Evolutionary conservation across 306 rosid species (phyloP), one percentile per base, ranked within the genome.

Genomic region (Quercus berberidifolia): DNA sequence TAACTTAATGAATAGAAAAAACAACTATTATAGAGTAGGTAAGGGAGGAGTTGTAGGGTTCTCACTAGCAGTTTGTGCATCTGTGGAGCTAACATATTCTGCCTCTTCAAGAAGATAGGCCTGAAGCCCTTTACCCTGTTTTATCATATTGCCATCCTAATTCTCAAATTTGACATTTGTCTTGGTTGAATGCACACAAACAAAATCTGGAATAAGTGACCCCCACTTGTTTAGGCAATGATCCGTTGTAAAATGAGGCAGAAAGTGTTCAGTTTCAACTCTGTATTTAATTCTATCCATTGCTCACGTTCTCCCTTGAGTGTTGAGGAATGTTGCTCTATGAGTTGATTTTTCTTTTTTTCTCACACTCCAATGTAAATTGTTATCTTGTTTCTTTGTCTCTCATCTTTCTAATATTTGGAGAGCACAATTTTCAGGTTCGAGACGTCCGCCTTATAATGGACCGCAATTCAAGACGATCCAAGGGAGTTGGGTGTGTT

Each of bases 391-490:
- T 71, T 73, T 82, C 65, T 80, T 80, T 56, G 20, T 71, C 60
- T 71, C 19, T n/a, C 58, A 26, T 63, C 67, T 77, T 35, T 23
- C 49, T 62, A 35, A 75, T 60, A 41, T 62, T 20, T 75, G 49
- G 62, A 74, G 35, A 51, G 65, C 68, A 41, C 76, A 59, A 26
- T 79, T 73, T 82, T 63, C 82, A 95, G 99, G 99, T 95, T 69
- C 98, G 99, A 56, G 99, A 95, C 80, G 99, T 93, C 79, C 97
- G 98, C 52, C 91, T 95, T 74, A 95, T 95, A 82, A 90, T 95
- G 99, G 99, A 93, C 83, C 98, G 99, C 73, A 95, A 86, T 87
- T 91, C 98, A 69, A 90, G 98, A 74, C 98, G 99, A 76, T 95
- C 99, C 8, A 95, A 95, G 87, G 99, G 99, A 72, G 92, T 93